Base-by-base conservation (phyloP, 2,329 filamentous ascomycete species). In the Pseudogymnoascus sp. region DNA sequence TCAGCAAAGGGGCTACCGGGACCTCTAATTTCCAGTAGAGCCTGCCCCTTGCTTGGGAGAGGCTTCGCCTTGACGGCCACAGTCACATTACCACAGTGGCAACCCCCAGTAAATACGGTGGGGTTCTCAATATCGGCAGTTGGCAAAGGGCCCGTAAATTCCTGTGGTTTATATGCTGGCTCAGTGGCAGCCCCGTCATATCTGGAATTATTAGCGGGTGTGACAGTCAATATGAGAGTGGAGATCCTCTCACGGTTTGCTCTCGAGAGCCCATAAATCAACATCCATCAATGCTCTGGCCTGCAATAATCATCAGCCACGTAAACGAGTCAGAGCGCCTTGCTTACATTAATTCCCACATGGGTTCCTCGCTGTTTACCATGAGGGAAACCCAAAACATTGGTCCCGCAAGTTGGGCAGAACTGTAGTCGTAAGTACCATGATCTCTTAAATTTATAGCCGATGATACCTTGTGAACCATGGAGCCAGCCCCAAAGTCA, bases 371-470 rank as follows among this genome's bases (percentile, higher is more conserved):
- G 64, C 1, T 69, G 69, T 28, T 69, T 69, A 22, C 68, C 65
- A 0, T 68, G 65, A 38, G 68, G 68, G 5, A 67, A 66, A 1
- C 67, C 71, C 62, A 78, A 64, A 5, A 82, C 62, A 2, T 74
- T 70, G 4, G 75, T 78, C 28, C 78, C 80, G 65, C 82, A 84
- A 2, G 66, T 75, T 5, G 76, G 66, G 65, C 82, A 84, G 65
- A 83, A 84, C 79, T 82, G 62, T 28, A 47, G 1, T 9, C 41
- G 43, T 60, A 16, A 9, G 59, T 59, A 22, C 4, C 18, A 14
- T 16, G n/a, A 8, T 28, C 32, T 11, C 6, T 8, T 4, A 41
- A 30, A 63, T 12, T 43, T 77, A 63, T 54, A 5, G 9, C 6
- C 14, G 28, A 41, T 57, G 16, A 20, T 63, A 68, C 79, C 70